Conservation (phyloP, 495 filamentous ascomycete species). For the Xylaria scruposa region DNA sequence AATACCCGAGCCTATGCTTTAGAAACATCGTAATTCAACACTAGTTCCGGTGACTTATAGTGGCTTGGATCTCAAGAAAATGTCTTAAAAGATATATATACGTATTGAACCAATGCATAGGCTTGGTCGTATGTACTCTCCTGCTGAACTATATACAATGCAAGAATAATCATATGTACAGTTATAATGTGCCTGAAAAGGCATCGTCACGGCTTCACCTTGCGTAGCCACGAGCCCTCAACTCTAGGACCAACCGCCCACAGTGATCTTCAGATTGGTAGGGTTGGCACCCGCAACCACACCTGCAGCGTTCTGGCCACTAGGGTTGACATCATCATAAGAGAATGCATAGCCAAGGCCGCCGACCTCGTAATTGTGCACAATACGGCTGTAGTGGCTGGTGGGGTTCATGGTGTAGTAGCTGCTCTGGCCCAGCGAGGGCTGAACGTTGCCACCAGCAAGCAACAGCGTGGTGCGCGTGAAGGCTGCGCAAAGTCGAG, state of each 20-base stretch:
- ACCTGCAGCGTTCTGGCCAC: slow-evolving; percentile 44
- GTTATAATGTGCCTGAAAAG: neutral
- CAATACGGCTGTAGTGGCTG: slow-evolving; percentile 52
- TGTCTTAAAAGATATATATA: neutral
- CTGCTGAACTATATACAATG: slow-evolving; percentile 21
- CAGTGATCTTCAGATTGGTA: slow-evolving; percentile 36
- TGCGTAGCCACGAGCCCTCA: neutral
- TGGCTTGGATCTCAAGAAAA: neutral
- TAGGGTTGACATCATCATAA: slow-evolving; percentile 57
- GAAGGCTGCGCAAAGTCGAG: slow-evolving; percentile 56
- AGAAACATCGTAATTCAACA: neutral
- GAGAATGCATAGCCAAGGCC: slow-evolving; percentile 55
- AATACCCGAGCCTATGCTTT: neutral
- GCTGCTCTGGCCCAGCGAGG: slow-evolving; percentile 31
- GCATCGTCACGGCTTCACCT: neutral
- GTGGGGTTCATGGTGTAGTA: slow-evolving; percentile 47
- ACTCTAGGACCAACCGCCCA: slow-evolving; percentile 36
- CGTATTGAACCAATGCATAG: neutral
- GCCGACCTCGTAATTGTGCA: slow-evolving; percentile 52
- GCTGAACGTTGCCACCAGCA: slow-evolving; percentile 49
- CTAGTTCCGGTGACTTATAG: neutral
- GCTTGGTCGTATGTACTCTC: slow-evolving; percentile 9
- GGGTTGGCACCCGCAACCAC: slow-evolving; percentile 42
- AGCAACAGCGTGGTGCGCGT: slow-evolving; percentile 50
- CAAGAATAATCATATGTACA: neutral